Evolutionary conservation across 1,284 basidiomycete species (phyloP).

Genomic region (Rhodofomes roseus): DNA sequence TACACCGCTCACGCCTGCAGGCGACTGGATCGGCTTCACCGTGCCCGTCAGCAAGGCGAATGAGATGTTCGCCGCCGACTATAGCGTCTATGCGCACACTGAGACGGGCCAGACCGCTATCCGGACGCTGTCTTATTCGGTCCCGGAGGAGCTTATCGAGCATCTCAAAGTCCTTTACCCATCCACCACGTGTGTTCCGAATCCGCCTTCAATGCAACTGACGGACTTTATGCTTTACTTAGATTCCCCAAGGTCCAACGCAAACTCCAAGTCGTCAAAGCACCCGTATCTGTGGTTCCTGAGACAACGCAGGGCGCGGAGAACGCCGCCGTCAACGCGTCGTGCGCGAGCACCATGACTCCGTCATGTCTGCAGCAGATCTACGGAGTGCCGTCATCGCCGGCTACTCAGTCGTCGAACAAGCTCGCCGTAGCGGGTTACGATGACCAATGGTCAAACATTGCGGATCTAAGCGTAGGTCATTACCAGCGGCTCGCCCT

Average conservation of each 20-base stretch:
- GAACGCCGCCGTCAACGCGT: constrained; percentile 3
- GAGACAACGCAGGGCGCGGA: neutral
- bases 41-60: constrained; percentile 33
- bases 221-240: neutral
- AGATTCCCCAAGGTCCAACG: neutral
- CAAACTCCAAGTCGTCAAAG: neutral
- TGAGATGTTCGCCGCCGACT: constrained; percentile 32
- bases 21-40: constrained; percentile 36
- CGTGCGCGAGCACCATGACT: constrained; percentile 34
- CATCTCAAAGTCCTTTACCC: constrained; percentile 37
- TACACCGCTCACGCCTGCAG: constrained; percentile 25
- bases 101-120: constrained; percentile 24
- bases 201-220: constrained; percentile 3
- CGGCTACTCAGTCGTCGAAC: constrained; percentile 40
- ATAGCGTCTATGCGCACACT: constrained; percentile 31
- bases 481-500: too few species aligned
- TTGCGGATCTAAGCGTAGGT: constrained; percentile 41
- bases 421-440: constrained; percentile 55
- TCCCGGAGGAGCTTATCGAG: constrained; percentile 29
- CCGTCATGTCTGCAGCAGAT: constrained; percentile 52
- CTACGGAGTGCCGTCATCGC: constrained; percentile 50
- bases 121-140: constrained; percentile 36
- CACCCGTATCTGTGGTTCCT: neutral
- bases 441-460: constrained; percentile 49
- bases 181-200: constrained; percentile 22